These are phyloP conservation scores for Phellopilus nigrolimitatus DNA, from an alignment of 1,284 basidiomycete genomes.

Conservation along the genomic window DNA sequence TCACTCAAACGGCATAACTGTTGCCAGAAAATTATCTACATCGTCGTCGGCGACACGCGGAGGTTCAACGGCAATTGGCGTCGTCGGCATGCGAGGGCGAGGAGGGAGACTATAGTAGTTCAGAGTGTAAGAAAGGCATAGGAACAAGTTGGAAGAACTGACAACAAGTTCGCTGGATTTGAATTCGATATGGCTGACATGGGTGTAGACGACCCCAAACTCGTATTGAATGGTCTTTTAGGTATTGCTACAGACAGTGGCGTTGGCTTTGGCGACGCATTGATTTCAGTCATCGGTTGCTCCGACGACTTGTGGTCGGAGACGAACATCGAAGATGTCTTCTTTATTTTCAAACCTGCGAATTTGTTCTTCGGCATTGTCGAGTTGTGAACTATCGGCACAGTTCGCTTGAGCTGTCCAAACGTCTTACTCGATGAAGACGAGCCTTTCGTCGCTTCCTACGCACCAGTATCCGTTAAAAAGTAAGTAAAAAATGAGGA, in stretches of 20 bases:
- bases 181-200: neutral
- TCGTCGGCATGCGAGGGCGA: neutral
- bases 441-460: neutral
- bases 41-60: constrained; percentile 4
- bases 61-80: neutral
- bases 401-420: neutral
- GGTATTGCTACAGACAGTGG: neutral
- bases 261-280: neutral
- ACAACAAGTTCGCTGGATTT: neutral
- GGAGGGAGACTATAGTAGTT: neutral
- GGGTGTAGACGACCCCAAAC: too few species aligned
- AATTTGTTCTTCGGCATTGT: constrained; percentile 5
- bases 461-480: neutral
- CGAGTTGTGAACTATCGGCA: neutral
- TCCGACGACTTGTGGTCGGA: neutral
- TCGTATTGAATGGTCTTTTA: neutral
- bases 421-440: neutral
- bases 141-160: neutral
- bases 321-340: constrained; percentile 1
- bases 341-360: constrained; percentile 14
- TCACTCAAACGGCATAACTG: constrained; percentile 12
- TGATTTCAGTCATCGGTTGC: neutral
- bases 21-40: constrained; percentile 17
- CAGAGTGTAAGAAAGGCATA: neutral
- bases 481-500: neutral